These are phyloP conservation scores for Paecilomyces sp. DNA, from an alignment of 2,329 filamentous ascomycete genomes.

Conservation along the genomic window DNA sequence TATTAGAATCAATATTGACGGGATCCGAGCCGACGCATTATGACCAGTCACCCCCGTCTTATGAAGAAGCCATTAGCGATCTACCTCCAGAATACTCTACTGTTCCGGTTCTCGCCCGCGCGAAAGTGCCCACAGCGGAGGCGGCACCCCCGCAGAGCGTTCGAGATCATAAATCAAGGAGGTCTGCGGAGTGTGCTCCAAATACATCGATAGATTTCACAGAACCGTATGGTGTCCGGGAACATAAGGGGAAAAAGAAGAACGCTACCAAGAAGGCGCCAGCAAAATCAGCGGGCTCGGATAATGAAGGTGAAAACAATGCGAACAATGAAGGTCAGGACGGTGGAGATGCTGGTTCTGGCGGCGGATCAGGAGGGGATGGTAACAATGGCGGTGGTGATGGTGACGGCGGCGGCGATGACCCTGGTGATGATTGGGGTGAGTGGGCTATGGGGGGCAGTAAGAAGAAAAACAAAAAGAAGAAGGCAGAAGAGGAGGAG, in stretches of 20 bases:
- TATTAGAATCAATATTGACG: slow-evolving; percentile 3
- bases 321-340: slow-evolving; percentile 31
- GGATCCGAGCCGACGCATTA: slow-evolving; percentile 11
- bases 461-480: slow-evolving; percentile 29
- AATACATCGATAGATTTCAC: slow-evolving; percentile 18
- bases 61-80: slow-evolving; percentile 24
- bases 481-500: slow-evolving; percentile 25
- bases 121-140: slow-evolving; percentile 7
- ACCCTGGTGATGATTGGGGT: slow-evolving; percentile 35
- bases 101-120: slow-evolving; percentile 19
- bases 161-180: slow-evolving; percentile 2
- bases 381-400: slow-evolving; percentile 21
- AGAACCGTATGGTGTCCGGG: slow-evolving; percentile 17
- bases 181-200: slow-evolving; percentile 4
- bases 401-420: slow-evolving; percentile 26
- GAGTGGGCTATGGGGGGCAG: slow-evolving; percentile 28
- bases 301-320: slow-evolving; percentile 23
- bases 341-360: slow-evolving; percentile 25
- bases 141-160: slow-evolving; percentile 6
- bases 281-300: slow-evolving; percentile 10
- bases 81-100: slow-evolving; percentile 26
- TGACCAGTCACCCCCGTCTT: slow-evolving; percentile 21
- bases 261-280: slow-evolving; percentile 13
- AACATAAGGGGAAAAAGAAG: slow-evolving; percentile 25
- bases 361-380: slow-evolving; percentile 23